phyloP scores from a whole-genome alignment of 257 asterid genomes.

The Lavandula angustifolia region DNA sequence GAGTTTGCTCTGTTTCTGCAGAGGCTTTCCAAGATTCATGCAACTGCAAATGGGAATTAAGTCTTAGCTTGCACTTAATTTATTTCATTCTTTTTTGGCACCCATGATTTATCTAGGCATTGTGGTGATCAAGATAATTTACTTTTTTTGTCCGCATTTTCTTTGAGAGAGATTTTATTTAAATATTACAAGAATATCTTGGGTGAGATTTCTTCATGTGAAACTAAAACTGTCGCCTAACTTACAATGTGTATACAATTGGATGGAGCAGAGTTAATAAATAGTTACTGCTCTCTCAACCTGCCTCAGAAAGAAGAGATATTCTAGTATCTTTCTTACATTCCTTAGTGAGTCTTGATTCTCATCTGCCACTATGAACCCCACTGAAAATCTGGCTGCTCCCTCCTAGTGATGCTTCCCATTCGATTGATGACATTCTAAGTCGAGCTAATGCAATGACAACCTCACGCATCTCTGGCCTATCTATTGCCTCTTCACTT shows the following conservation, averaged over 20 bases:
- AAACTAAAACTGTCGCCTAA: neutral
- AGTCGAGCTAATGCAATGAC: constrained; percentile 62
- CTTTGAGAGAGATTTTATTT: neutral
- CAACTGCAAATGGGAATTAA: constrained; percentile 28
- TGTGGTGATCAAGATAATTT: constrained; percentile 25
- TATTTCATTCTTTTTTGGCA: constrained; percentile 19
- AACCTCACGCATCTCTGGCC: constrained; percentile 82
- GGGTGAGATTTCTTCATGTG: neutral
- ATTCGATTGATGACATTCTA: constrained; percentile 65
- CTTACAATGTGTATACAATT: constrained; percentile 15
- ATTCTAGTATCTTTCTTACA: constrained; percentile 8
- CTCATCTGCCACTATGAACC: constrained; percentile 62
- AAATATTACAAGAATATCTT: neutral
- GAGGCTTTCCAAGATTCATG: constrained; percentile 56
- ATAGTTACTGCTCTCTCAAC: neutral
- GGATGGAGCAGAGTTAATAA: constrained; percentile 9
- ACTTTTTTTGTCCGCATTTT: neutral
- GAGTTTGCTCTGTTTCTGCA: constrained; percentile 60
- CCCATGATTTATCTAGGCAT: constrained; percentile 30
- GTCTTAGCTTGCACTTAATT: neutral
- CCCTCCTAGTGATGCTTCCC: constrained; percentile 94
- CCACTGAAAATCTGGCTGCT: constrained; percentile 80
- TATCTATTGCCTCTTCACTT: constrained; percentile 65
- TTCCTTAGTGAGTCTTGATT: neutral
- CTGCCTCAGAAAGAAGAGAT: constrained; percentile 4